phyloP scores from a whole-genome alignment of 2,329 filamentous ascomycete species.

The Monosporascus sp. region DNA sequence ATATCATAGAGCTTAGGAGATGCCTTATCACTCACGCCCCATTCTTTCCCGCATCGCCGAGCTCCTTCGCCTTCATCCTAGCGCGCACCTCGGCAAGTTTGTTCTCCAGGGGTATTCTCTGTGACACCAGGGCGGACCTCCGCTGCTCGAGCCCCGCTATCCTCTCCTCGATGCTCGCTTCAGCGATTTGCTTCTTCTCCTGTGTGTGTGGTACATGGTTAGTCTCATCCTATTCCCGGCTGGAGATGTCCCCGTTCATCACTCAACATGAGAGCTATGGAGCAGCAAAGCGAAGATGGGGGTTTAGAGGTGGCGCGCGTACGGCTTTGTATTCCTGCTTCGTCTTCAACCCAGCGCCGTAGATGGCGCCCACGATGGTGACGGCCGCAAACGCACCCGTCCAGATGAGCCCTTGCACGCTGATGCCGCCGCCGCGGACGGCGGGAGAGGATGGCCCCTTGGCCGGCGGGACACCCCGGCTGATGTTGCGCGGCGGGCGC shows the following conservation, averaged over 20 bases:
- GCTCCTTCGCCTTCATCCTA: conserved; percentile 32
- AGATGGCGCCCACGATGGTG: conserved; percentile 40
- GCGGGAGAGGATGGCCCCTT: background rate
- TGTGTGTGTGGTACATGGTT: conserved; percentile 4
- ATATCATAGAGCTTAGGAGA: too few relatives aligned
- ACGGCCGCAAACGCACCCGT: conserved; percentile 42
- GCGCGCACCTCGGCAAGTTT: conserved; percentile 36
- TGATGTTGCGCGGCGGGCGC: background rate
- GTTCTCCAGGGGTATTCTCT: conserved; percentile 34
- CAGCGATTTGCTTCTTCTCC: conserved; percentile 31
- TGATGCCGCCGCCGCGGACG: conserved; percentile 1
- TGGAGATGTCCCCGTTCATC: background rate
- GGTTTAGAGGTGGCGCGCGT: conserved; percentile 1
- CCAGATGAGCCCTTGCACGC: conserved; percentile 19
- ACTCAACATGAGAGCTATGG: background rate
- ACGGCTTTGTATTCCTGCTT: conserved; percentile 42
- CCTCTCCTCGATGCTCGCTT: conserved; percentile 36
- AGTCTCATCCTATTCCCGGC: background rate
- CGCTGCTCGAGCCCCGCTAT: conserved; percentile 39
- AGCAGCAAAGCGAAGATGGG: background rate
- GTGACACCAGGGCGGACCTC: conserved; percentile 31
- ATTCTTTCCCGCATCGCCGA: conserved; percentile 12
- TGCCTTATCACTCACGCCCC: background rate
- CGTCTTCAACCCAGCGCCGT: conserved; percentile 44
- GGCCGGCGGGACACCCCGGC: conserved; percentile 5